Base-by-base conservation (phyloP, 2,329 filamentous ascomycete genomes). In the Colletotrichum nymphaeae region DNA sequence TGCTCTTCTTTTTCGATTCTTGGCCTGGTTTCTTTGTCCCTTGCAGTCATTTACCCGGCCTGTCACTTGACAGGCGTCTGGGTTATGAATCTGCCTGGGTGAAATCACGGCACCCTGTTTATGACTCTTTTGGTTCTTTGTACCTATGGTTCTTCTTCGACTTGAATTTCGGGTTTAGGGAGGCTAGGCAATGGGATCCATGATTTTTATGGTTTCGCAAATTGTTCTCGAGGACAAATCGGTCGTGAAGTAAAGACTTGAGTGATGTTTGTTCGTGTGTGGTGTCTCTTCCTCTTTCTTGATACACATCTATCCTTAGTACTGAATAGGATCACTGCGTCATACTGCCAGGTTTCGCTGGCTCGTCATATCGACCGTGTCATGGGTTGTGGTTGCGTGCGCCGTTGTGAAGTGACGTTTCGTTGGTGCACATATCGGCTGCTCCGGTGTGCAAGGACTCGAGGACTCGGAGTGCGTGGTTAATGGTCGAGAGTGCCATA, bases 111-210 rank as follows among this genome's bases (percentile, higher is more conserved):
- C 49, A 37, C 46, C n/a, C 37, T 60, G 64, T 73, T 75, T 12
- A 63, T 56, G 64, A 56, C n/a, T 55, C 35, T 59, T 65, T 73
- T 68, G 64, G 73, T 58, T 70, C 66, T 63, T 60, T 69, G 66
- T 75, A 74, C 66, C 66, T 74, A 67, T 62, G 30, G 37, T 73
- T 55, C 49, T 60, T 32, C 16, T 58, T 46, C 57, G 64, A 69
- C 60, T 71, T 70, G 59, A 63, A 26, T 26, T 66, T 74, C 26
- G 71, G 58, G 62, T 63, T 49, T 75, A 74, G 71, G 66, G 66
- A 75, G 58, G 63, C 46, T 65, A 67, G 58, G 67, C 71, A 63
- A 71, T 71, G 19, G 35, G 35, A 55, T 67, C 56, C 56, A 69
- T 58, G 24, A 42, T 19, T 49, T 69, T 55, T 11, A 30, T 63